These are phyloP conservation scores for Verticillium nubilum DNA, from an alignment of 2,329 filamentous ascomycete genomes.

Conservation along the genomic window DNA sequence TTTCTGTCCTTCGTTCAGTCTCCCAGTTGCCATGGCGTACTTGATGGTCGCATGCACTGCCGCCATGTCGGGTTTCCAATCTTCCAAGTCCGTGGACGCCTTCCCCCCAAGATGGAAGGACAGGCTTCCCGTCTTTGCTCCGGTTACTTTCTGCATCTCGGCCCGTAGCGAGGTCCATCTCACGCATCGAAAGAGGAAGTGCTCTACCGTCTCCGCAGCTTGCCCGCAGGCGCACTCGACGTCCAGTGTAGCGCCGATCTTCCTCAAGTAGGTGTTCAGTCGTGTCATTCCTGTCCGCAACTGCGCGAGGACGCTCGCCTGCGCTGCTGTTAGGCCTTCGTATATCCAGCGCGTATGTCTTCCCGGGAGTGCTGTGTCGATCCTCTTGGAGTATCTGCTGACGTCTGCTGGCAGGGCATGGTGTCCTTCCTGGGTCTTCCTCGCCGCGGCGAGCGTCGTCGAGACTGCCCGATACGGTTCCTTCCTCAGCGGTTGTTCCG, in stretches of 20 bases:
- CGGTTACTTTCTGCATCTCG: not conserved
- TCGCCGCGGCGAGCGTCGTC: not conserved
- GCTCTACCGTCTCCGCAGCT: conserved; percentile 18
- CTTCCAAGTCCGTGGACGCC: no score
- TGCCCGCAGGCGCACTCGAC: conserved; percentile 7
- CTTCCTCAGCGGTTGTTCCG: not conserved
- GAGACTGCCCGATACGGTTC: not conserved
- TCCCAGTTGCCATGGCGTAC: no score
- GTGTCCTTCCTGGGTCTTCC: not conserved
- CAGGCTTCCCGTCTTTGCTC: not conserved
- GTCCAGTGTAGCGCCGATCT: conserved; percentile 3
- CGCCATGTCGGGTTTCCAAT: no score
- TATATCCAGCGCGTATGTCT: no score
- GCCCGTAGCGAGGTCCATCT: conserved; percentile 16
- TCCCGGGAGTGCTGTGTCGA: no score
- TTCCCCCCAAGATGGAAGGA: no score
- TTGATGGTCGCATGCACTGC: no score
- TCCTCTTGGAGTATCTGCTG: no score
- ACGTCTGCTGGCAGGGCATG: no score
- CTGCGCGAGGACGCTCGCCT: conserved; percentile 14
- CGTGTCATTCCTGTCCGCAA: conserved; percentile 13
- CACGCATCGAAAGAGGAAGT: conserved; percentile 20
- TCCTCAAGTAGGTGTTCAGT: conserved; percentile 11
- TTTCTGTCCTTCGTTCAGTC: no score
- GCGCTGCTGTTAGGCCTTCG: conserved; percentile 9